phyloP scores from a whole-genome alignment of 768 basidiomycete species.

The Sarcomyxa edulis region DNA sequence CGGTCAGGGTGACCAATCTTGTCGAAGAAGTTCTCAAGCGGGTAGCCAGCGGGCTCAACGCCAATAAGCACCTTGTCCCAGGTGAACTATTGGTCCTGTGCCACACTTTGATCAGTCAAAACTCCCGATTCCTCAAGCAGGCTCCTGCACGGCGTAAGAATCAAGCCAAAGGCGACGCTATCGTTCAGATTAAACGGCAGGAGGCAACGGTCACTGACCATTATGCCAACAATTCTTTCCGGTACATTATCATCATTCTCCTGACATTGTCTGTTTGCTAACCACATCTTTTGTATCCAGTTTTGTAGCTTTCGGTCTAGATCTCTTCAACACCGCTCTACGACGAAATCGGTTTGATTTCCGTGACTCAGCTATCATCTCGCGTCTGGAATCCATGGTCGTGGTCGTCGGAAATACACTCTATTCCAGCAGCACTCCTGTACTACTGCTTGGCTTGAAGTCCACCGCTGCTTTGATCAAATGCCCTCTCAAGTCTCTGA shows the following conservation, averaged over 20 bases:
- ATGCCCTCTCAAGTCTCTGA: constrained; percentile 74
- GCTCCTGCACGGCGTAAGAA: constrained; percentile 31
- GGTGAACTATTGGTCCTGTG: constrained; percentile 75
- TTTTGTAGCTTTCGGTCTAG: constrained; percentile 89
- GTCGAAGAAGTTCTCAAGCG: constrained; percentile 88
- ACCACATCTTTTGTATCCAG: constrained; percentile 27
- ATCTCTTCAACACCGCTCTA: constrained; percentile 84
- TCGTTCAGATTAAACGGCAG: constrained; percentile 77
- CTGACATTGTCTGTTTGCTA: not conserved
- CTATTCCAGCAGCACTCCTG: constrained; percentile 74
- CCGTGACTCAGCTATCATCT: constrained; percentile 62
- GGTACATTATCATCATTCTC: constrained; percentile 37
- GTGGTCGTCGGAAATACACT: constrained; percentile 86
- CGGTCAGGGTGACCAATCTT: constrained; percentile 70
- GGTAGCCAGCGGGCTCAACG: constrained; percentile 78
- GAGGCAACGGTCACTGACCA: constrained; percentile 51
- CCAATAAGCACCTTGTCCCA: constrained; percentile 67
- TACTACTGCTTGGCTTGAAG: constrained; percentile 72
- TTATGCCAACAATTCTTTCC: constrained; percentile 83
- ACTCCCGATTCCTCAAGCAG: constrained; percentile 79
- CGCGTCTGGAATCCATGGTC: constrained; percentile 86
- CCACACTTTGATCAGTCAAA: constrained; percentile 87
- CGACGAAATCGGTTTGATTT: constrained; percentile 85
- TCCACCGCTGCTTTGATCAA: constrained; percentile 76
- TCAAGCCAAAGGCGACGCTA: constrained; percentile 46